phyloP scores from a whole-genome alignment of 2,329 filamentous ascomycete species.

The Achaetomium macrosporum region DNA sequence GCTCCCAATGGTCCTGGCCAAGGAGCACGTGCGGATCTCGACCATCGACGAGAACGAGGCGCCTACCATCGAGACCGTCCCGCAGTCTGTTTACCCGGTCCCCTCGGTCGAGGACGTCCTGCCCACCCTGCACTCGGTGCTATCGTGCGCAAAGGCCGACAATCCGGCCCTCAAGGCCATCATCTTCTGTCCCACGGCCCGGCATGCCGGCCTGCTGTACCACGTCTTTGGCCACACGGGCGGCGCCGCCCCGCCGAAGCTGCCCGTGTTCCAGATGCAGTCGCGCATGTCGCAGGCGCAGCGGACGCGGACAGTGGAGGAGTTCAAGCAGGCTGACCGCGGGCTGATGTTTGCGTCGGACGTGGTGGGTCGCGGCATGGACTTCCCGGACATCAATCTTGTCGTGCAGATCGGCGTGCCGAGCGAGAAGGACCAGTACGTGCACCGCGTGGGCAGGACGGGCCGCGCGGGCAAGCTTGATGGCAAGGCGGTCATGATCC shows the following conservation, averaged over 20 bases:
- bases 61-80: constrained; percentile 70
- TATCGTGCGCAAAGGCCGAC: constrained; percentile 40
- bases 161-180: constrained; percentile 70
- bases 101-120: constrained; percentile 65
- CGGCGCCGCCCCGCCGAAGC: constrained; percentile 32
- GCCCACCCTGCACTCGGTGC: constrained; percentile 51
- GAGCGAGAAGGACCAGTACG: constrained; percentile 50
- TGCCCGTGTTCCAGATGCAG: constrained; percentile 42
- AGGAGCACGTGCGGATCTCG: constrained; percentile 72
- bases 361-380: constrained; percentile 66
- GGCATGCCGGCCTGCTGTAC: constrained; percentile 46
- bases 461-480: constrained; percentile 25
- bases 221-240: constrained; percentile 36
- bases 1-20: constrained; percentile 61
- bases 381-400: constrained; percentile 51
- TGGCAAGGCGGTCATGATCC: constrained; percentile 24
- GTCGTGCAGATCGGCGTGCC: constrained; percentile 55
- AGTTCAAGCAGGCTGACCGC: constrained; percentile 47
- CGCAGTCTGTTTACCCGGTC: constrained; percentile 63
- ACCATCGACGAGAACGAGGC: constrained; percentile 70
- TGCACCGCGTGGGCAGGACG: constrained; percentile 52
- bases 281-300: constrained; percentile 46
- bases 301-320: constrained; percentile 54
- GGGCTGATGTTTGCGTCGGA: constrained; percentile 62
- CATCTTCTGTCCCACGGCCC: constrained; percentile 64